Evolutionary conservation across 2,329 filamentous ascomycete genomes (phyloP).

Genomic region (Aspergillus novoparasiticus): DNA sequence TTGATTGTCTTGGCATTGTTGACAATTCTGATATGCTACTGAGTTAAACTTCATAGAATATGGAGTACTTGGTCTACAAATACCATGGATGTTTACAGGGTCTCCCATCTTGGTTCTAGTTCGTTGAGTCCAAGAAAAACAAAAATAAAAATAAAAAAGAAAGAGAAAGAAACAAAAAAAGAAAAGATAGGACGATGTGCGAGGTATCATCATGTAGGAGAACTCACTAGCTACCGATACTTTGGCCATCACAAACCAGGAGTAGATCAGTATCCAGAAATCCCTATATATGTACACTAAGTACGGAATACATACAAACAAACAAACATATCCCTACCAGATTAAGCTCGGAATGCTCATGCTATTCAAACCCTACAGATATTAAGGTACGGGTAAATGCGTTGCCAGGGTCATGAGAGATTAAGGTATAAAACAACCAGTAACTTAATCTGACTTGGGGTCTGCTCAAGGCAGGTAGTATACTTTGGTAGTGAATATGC

Average conservation of each 20-base stretch:
- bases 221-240: background rate
- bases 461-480: background rate
- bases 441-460: background rate
- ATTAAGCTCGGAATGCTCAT: background rate
- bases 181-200: background rate
- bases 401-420: background rate
- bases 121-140: background rate
- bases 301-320: background rate
- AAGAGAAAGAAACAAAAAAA: no score
- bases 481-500: background rate
- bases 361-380: background rate
- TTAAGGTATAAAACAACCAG: background rate
- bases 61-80: background rate
- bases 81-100: background rate
- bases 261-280: no score
- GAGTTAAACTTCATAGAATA: background rate
- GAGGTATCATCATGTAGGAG: background rate
- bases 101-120: background rate
- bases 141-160: no score
- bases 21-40: background rate
- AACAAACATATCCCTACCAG: background rate
- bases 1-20: background rate
- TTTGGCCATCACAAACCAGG: background rate
- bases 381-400: background rate
- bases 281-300: no score